phyloP scores from a whole-genome alignment of 2,329 filamentous ascomycete genomes.

The Lachnellula hyalina region DNA sequence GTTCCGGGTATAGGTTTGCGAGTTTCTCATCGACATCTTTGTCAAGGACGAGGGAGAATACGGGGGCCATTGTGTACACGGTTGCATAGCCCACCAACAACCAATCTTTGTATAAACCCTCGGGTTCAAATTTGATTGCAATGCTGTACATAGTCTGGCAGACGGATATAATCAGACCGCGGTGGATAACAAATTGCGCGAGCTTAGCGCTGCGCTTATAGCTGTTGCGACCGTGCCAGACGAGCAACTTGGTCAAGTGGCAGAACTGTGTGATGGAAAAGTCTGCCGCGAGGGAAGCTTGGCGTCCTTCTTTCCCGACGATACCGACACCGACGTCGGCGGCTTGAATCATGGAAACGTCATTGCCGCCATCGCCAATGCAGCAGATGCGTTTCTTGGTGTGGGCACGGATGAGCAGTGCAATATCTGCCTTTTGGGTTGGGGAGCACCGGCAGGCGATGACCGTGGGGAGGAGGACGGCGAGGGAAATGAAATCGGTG shows the following conservation, averaged over 20 bases:
- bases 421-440: slow-evolving; percentile 93
- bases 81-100: slow-evolving; percentile 95
- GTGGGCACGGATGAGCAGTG: slow-evolving; percentile 79
- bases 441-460: slow-evolving; percentile 96
- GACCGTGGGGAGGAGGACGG: slow-evolving; percentile 83
- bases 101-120: slow-evolving; percentile 94
- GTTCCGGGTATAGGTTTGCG: slow-evolving; percentile 90
- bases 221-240: slow-evolving; percentile 96
- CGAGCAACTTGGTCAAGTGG: slow-evolving; percentile 91
- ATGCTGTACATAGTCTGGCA: slow-evolving; percentile 98
- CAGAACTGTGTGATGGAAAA: slow-evolving; percentile 96
- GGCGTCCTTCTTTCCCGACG: slow-evolving; percentile 93
- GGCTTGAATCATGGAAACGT: slow-evolving; percentile 98
- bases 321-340: slow-evolving; percentile 97
- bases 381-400: slow-evolving; percentile 96
- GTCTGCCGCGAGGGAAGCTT: slow-evolving; percentile 91
- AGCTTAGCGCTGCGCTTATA: slow-evolving; percentile 96
- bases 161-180: slow-evolving; percentile 88
- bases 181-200: slow-evolving; percentile 96
- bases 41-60: slow-evolving; percentile 90
- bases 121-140: slow-evolving; percentile 84
- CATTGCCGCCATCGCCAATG: slow-evolving; percentile 96
- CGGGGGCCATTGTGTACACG: slow-evolving; percentile 87
- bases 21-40: slow-evolving; percentile 91
- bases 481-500: slow-evolving; percentile 78